Evolutionary conservation across 192 early-diverging fungal species (phyloP).

Genomic region (Blastocladiella britannica): DNA sequence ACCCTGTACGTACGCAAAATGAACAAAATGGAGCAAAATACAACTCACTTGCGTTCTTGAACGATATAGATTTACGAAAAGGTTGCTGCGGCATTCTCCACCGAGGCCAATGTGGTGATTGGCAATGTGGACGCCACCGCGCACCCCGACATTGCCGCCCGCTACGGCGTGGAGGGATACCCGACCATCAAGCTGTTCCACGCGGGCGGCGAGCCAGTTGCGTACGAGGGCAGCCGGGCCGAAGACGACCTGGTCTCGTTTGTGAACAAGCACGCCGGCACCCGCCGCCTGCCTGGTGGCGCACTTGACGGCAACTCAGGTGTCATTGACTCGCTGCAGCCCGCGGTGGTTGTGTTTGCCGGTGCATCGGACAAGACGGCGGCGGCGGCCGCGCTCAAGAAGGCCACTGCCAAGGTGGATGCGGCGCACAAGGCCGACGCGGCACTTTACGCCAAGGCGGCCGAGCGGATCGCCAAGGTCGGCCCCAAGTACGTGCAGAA

Average conservation of each 20-base stretch:
- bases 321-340: constrained; percentile 11
- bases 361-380: constrained; percentile 9
- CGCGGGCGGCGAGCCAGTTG: constrained; percentile 35
- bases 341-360: not conserved
- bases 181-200: constrained; percentile 78
- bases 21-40: constrained; percentile 5
- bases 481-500: constrained; percentile 45
- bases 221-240: constrained; percentile 50
- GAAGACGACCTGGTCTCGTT: constrained; percentile 56
- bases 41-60: not conserved
- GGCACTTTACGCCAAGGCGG: constrained; percentile 74
- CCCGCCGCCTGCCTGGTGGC: constrained; percentile 51
- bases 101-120: constrained; percentile 59
- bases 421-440: constrained; percentile 28
- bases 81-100: constrained; percentile 54
- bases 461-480: constrained; percentile 59
- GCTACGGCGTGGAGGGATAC: constrained; percentile 50
- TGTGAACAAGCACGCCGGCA: constrained; percentile 67
- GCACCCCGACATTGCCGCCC: constrained; percentile 30
- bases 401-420: constrained; percentile 17
- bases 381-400: constrained; percentile 20
- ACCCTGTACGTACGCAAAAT: too few relatives aligned
- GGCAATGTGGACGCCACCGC: constrained; percentile 76
- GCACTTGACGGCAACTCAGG: constrained; percentile 34
- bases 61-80: constrained; percentile 50